A percentile compares a stretch with the other conserved stretches of the same genome.
Conservation (phyloP, 148 eudicot genomes). For the Camellia japonica region DNA sequence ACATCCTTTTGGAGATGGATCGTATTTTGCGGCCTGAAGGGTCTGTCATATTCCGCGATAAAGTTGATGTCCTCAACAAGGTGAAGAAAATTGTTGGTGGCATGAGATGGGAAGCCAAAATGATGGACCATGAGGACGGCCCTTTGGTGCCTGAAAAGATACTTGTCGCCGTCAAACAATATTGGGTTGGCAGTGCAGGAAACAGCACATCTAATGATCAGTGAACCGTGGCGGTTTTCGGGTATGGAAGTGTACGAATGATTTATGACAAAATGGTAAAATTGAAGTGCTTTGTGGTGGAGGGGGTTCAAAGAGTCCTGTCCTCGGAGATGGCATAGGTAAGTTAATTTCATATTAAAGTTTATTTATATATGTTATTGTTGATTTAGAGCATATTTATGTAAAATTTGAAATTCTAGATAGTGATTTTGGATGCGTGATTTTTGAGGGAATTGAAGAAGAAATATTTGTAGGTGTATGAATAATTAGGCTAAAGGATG, state of each 20-base stretch:
- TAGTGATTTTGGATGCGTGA: not conserved
- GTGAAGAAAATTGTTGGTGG: constrained; percentile 63
- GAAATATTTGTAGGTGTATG: not conserved
- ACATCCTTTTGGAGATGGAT: constrained; percentile 81
- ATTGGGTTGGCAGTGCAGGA: constrained; percentile 55
- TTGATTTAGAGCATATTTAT: not conserved
- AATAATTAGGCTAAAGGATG: constrained; percentile 2
- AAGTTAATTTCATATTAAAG: not conserved
- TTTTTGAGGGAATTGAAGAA: constrained; percentile 1
- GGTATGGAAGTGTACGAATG: not conserved
- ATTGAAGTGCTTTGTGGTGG: not conserved
- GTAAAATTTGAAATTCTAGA: not conserved
- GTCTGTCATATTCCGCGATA: constrained; percentile 65
- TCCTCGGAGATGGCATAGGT: not conserved
- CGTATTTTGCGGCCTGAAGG: constrained; percentile 85
- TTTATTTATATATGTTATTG: not conserved
- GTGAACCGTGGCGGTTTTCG: not conserved
- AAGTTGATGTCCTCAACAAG: constrained; percentile 66
- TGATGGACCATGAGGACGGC: constrained; percentile 88
- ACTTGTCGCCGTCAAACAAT: constrained; percentile 57
- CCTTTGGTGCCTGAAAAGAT: constrained; percentile 81
- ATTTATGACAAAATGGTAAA: not conserved
- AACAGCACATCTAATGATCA: constrained; percentile 27
- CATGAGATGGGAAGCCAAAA: constrained; percentile 77
- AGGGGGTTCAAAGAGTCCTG: not conserved